Evolutionary conservation across 192 early-diverging fungal genomes (phyloP).

Genomic region (Glomus cerebriforme): DNA sequence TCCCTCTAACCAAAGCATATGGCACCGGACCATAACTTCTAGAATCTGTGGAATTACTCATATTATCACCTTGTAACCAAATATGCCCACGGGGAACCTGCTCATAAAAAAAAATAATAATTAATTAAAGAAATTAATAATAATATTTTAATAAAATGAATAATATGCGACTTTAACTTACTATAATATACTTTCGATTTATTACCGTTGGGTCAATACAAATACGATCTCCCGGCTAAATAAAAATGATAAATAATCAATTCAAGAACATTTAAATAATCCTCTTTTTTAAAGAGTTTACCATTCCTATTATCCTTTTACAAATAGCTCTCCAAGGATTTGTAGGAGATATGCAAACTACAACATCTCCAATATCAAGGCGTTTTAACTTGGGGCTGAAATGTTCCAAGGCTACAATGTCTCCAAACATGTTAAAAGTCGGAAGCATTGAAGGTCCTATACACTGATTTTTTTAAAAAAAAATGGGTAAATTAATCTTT

Average conservation of each 20-base stretch:
- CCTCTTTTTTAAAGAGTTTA: slow-evolving; percentile 35
- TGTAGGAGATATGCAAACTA: slow-evolving; percentile 73
- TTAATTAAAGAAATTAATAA: not conserved
- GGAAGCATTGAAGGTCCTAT: slow-evolving; percentile 93
- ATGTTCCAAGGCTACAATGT: slow-evolving; percentile 74
- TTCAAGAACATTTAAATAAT: not conserved
- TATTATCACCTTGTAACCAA: slow-evolving; percentile 93
- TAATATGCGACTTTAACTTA: slow-evolving; percentile 34
- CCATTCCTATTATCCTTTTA: slow-evolving; percentile 83
- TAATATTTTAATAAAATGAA: not conserved
- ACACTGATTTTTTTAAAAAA: slow-evolving; percentile 44
- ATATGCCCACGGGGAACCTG: slow-evolving; percentile 85
- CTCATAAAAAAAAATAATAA: not conserved
- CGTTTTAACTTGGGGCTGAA: slow-evolving; percentile 57
- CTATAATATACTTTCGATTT: slow-evolving; percentile 60
- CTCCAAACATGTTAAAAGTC: slow-evolving; percentile 81
- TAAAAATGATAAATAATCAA: not conserved
- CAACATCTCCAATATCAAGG: slow-evolving; percentile 73
- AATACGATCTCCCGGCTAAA: slow-evolving; percentile 77
- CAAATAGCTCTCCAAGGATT: slow-evolving; percentile 67
- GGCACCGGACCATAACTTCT: slow-evolving; percentile 86
- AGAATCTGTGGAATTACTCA: slow-evolving; percentile 90
- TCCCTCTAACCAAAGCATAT: slow-evolving; percentile 76
- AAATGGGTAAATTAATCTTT: not conserved
- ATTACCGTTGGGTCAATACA: slow-evolving; percentile 72